phyloP scores from a whole-genome alignment of 2,329 filamentous ascomycete species.

The Dryadomyces quercivorus region DNA sequence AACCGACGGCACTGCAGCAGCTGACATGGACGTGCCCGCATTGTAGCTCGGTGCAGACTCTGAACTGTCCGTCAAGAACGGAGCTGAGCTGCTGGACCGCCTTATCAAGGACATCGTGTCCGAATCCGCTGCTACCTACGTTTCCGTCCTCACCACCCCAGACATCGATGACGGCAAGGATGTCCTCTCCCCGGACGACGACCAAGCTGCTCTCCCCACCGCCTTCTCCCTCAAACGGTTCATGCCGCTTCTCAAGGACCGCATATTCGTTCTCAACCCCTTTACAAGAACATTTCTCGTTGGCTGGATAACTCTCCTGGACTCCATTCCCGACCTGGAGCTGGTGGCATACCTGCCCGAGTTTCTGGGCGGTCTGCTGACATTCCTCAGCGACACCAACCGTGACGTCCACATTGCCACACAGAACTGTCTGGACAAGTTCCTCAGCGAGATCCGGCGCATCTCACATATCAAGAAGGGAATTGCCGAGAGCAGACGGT shows the following conservation, averaged over 20 bases:
- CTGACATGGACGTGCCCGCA: background rate
- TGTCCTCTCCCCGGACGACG: conserved; percentile 10
- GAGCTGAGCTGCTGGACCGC: conserved; percentile 86
- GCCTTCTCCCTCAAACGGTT: conserved; percentile 88
- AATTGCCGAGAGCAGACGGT: conserved; percentile 73
- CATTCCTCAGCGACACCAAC: conserved; percentile 85
- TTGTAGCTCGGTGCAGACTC: conserved; percentile 81
- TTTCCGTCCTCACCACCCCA: conserved; percentile 65
- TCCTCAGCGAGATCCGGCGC: conserved; percentile 85
- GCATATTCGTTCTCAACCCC: conserved; percentile 87
- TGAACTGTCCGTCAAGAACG: conserved; percentile 95
- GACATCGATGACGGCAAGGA: conserved; percentile 15
- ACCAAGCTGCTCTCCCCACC: conserved; percentile 48
- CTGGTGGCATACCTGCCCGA: conserved; percentile 86
- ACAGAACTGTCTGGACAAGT: conserved; percentile 77
- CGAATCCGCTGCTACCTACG: conserved; percentile 87
- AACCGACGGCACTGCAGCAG: no score
- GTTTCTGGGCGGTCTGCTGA: conserved; percentile 79
- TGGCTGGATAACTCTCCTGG: conserved; percentile 86
- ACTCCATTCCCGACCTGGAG: conserved; percentile 94
- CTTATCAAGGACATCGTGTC: conserved; percentile 94
- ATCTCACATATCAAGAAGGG: conserved; percentile 89
- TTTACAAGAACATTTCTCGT: conserved; percentile 93
- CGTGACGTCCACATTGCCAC: conserved; percentile 91
- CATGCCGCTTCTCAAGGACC: conserved; percentile 84